phyloP scores from a whole-genome alignment of 2,329 filamentous ascomycete species.

The Paraphaeosphaeria minitans region DNA sequence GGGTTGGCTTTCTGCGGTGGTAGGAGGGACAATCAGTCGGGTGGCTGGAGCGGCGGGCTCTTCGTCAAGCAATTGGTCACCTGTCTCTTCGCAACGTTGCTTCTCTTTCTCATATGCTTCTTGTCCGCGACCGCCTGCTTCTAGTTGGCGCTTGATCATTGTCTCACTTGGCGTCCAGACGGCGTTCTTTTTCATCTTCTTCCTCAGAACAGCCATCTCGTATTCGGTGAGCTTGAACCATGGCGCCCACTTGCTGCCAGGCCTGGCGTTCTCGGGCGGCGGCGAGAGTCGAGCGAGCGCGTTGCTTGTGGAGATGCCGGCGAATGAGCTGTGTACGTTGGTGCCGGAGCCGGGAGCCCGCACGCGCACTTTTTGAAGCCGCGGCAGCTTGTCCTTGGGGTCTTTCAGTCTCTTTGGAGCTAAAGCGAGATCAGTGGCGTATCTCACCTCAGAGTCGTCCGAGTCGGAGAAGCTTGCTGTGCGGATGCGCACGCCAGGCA shows the following conservation, averaged over 20 bases:
- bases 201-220: conserved; percentile 73
- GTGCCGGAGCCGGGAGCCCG: conserved; percentile 55
- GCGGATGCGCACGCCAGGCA: conserved; percentile 21
- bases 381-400: conserved; percentile 36
- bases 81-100: conserved; percentile 63
- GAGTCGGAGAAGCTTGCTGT: conserved; percentile 25
- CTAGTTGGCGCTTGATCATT: conserved; percentile 81
- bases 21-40: background rate
- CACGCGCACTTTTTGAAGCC: conserved; percentile 50
- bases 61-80: conserved; percentile 68
- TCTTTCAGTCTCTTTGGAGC: conserved; percentile 34
- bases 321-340: conserved; percentile 59
- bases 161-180: conserved; percentile 84
- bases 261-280: conserved; percentile 63
- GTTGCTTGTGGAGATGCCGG: conserved; percentile 66
- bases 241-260: conserved; percentile 65
- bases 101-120: conserved; percentile 60
- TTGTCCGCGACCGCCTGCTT: conserved; percentile 65
- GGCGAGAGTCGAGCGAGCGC: conserved; percentile 63
- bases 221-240: conserved; percentile 70
- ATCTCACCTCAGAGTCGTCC: conserved; percentile 26
- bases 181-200: conserved; percentile 91
- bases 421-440: conserved; percentile 25
- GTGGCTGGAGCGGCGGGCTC: conserved; percentile 30
- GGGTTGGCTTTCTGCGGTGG: conserved; percentile 9